A percentile compares a stretch with the other conserved stretches of the same genome.
These are phyloP conservation scores for Diaporthe humulicola DNA, from an alignment of 2,329 filamentous ascomycete genomes.

Conservation along the genomic window DNA sequence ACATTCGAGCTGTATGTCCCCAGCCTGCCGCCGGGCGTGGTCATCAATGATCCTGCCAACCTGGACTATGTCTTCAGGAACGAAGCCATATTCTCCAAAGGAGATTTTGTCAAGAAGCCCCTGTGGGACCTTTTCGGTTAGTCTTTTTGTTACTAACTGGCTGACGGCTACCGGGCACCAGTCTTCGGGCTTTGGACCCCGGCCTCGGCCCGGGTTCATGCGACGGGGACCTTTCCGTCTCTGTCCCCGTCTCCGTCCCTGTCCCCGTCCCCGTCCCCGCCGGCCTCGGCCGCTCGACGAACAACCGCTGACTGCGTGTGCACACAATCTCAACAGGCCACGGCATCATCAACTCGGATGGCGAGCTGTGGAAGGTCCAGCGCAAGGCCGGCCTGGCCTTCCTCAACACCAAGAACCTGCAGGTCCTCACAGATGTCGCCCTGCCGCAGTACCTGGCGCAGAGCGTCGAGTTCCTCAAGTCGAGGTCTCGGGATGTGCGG, in stretches of 20 bases:
- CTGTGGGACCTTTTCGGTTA: slow-evolving; percentile 73
- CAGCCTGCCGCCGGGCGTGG: slow-evolving; percentile 71
- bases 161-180: background rate
- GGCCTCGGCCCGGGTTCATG: background rate
- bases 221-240: background rate
- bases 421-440: slow-evolving; percentile 67
- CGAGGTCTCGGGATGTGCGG: slow-evolving; percentile 44
- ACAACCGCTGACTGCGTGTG: background rate
- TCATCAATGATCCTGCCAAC: slow-evolving; percentile 72
- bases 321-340: slow-evolving; percentile 54
- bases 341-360: slow-evolving; percentile 77
- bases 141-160: background rate
- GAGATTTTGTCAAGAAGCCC: slow-evolving; percentile 70
- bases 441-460: slow-evolving; percentile 67
- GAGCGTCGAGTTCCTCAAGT: slow-evolving; percentile 55
- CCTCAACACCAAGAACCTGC: slow-evolving; percentile 69
- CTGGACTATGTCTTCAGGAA: slow-evolving; percentile 74
- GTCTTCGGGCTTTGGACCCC: background rate
- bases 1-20: slow-evolving; percentile 75
- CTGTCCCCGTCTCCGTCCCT: background rate
- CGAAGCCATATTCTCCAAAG: slow-evolving; percentile 72
- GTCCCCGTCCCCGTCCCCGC: background rate
- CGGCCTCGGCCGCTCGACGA: background rate
- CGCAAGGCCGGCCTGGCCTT: slow-evolving; percentile 73
- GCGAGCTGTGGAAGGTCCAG: slow-evolving; percentile 73